Evolutionary conservation across 2,329 filamentous ascomycete genomes (phyloP), one percentile per base, ranked within the genome.

Genomic region (Hymenoscyphus repandus): DNA sequence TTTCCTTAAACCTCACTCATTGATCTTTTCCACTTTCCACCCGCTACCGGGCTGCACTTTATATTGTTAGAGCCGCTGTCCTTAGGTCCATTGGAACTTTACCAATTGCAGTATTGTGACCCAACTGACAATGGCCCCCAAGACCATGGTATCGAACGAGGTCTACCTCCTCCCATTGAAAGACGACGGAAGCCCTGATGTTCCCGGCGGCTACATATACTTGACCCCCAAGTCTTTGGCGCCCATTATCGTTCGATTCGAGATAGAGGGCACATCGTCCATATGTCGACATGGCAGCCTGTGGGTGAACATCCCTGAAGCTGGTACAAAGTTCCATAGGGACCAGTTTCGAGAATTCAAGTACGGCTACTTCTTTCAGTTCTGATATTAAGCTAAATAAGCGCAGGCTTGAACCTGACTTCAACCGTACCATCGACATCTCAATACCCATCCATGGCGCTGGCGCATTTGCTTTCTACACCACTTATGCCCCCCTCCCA

Each of bases 241-340:
- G n/a, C 86, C 86, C 38, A 85, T 97, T 64, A 80, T 80, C 47
- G 75, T 96, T 51, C 85, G 92, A 53, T 96, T 99, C 70, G 82
- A 90, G 60, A 92, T 96, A 61, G 88, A 96, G 70, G 91, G 93
- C 55, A 92, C 90, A 51, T 96, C 92, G 67, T 96, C 92, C 55
- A 93, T 99, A 74, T 96, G 91, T 70, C 83, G 90, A 60, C 78
- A 96, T 71, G 93, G 95, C 53, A 96, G 88, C 66, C 77, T 99
- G 56, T 99, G 93, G 92, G 86, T 96, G 64, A 99, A 99, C 69
- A 88, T 97, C 54, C 93, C 93, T 6, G 80, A 85, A 54, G 76
- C 84, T 62, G 90, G 85, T 52, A 74, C 82, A 45, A 73, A 82
- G 39, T 99, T 97, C 66, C 79, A 82, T 58, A 85, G 93, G 61